Base-by-base conservation (phyloP, 768 basidiomycete species). In the Leccinum subgranulosum region DNA sequence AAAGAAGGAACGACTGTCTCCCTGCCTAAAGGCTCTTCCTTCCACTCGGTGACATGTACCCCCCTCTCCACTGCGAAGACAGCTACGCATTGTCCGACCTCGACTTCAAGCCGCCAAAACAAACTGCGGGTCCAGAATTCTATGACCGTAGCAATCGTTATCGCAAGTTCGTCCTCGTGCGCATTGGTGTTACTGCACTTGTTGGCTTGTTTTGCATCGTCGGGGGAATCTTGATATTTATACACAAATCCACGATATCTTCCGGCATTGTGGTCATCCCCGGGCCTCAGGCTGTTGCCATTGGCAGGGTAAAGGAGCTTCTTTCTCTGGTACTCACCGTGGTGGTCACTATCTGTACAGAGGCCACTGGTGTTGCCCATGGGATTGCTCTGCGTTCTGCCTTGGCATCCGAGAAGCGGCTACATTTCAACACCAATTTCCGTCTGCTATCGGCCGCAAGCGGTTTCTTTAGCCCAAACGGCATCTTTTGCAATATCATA, bases 361-460 rank as follows among this genome's bases (percentile, higher is more conserved):
- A 73, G 29, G 60, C 69, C 2, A 72, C 60, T 9, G 72, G 71
- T 3, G 61, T 68, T 12, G 62, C 61, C 12, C 71, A 73, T n/a
- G 59, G 54, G 46, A 65, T 70, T 36, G 61, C 70, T 1, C 41
- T 72, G 58, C 68, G 69, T 28, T 64, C 70, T 15, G 64, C 64
- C 10, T 58, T 73, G 46, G 58, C 70, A 6, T 64, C 71, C 6
- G 54, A 73, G 23, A 47, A 5, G 17, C 65, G 58, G 17, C 59
- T 73, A 27, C 51, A 23, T 19, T 73, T 69, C 50, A 71, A 71
- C 45, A 66, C 69, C 27, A 72, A 72, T 49, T 60, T 72, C 25
- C 67, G 69, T 29, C 53, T 73, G 29, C 61, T 71, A 3, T 61
- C 68, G 12, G 69, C 72, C 5, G 55, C 53, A 21, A 36, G 34